Evolutionary conservation across 2,329 filamentous ascomycete species (phyloP).

Genomic region (Verticillium dahliae): DNA sequence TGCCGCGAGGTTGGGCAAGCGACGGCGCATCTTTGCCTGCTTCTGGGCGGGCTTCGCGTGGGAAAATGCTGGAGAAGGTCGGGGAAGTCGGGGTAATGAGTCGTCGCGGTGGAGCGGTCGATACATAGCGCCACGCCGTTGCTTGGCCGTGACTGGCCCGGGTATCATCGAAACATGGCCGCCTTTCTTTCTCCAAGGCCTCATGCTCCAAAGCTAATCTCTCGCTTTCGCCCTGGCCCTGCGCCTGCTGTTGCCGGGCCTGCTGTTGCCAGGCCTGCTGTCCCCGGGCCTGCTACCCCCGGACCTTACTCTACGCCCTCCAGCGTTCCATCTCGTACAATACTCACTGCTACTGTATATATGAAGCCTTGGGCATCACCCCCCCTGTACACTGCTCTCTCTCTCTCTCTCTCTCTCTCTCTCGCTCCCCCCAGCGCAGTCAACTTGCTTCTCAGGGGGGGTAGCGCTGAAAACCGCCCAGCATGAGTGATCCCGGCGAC

Average conservation of each 20-base stretch:
- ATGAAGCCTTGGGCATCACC: not conserved
- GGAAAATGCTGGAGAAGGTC: not conserved
- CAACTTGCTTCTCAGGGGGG: no score
- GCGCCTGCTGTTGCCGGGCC: no score
- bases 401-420: no score
- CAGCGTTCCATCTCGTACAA: not conserved
- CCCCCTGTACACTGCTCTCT: no score
- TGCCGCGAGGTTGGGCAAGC: constrained; percentile 3
- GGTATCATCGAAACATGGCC: not conserved
- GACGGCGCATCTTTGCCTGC: constrained; percentile 1
- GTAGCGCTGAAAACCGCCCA: no score
- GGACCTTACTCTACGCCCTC: not conserved
- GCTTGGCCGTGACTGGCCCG: not conserved
- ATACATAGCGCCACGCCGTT: not conserved
- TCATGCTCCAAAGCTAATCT: not conserved
- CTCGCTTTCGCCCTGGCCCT: not conserved
- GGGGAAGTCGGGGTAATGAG: not conserved
- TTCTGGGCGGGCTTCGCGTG: not conserved
- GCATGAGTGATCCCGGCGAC: no score
- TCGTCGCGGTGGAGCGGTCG: not conserved
- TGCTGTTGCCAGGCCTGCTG: no score
- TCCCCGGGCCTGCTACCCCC: not conserved
- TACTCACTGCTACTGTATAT: not conserved
- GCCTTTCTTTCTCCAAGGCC: not conserved
- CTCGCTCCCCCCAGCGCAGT: no score